Base-by-base conservation (phyloP, 2,329 filamentous ascomycete genomes). In the Cyphellophora europaea region DNA sequence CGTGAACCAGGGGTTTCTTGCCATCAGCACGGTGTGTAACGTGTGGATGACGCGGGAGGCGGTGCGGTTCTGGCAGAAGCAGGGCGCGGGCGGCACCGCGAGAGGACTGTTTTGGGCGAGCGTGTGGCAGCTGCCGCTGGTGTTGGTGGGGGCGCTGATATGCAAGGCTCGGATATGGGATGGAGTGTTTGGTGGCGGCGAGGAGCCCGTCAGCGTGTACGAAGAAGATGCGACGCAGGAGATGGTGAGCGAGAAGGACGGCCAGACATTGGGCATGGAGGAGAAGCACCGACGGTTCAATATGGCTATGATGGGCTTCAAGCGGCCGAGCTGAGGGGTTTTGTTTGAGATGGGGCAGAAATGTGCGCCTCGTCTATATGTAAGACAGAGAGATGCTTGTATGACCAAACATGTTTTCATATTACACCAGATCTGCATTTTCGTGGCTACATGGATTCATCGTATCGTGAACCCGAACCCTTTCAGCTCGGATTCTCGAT, bases 81-180 rank as follows among this genome's bases (percentile, higher is more conserved):
- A 86, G 50, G 89, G 89, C 10, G 73, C 80, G 42, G 78, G 79
- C 49, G 88, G 88, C 2, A 85, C 74, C 12, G 88, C 91, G 2
- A 73, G 86, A 37, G 79, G 81, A 0, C 59, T 98, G 34, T 98
- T 98, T 59, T 98, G 91, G 91, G 88, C 91, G 2, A 94, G 86
- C 56, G 86, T 98, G 6, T 96, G 89, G 91, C 88, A 95, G 62
- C 59, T 98, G 31, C 91, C 91, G 0, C 82, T 81, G 16, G 72
- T 96, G 27, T 77, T 98, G 69, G 86, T 95, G 30, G 66, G 95
- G 41, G 89, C 87, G 3, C 79, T 96, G 59, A 74, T 82, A 36
- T 85, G 93, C 60, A 98, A 98, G 72, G 93, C 87, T 63, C 89
- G 88, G 0, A 71, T 94, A 61, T 91, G 85, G 86, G 72, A 77